Base-by-base conservation (phyloP, 2,329 filamentous ascomycete species). In the Xylaria sp. region DNA sequence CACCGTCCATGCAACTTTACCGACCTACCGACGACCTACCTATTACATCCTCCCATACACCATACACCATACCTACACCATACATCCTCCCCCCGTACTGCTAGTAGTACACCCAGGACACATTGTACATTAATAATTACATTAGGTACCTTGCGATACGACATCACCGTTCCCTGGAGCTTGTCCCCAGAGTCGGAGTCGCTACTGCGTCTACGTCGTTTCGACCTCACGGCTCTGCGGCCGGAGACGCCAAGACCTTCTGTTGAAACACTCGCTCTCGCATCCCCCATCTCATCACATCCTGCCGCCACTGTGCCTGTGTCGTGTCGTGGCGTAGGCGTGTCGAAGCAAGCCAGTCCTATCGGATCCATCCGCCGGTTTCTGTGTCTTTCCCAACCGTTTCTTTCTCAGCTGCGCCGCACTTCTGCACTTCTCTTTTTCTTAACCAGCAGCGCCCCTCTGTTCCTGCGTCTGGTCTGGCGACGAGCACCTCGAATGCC, bases 191-290 rank as follows among this genome's bases (percentile, higher is more conserved):
- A 37, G 28, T 28, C 28, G 39, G 12, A 32, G 51, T 25, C 66
- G 71, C 23, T 25, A 3, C 32, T 58, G 66, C 65, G 70, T 58
- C 73, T 54, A 62, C 65, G 70, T 63, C 72, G 76, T 77, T 76
- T 77, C 75, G 73, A 76, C 74, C 69, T 72, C 67, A 41, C 69
- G 74, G 68, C 65, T 70, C 70, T 71, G 63, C 52, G 70, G 70
- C 55, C 65, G 51, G 70, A 70, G 68, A 68, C 65, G 72, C 73
- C 73, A 74, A 76, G 74, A 28, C 64, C 54, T 41, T 61, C 55
- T 41, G 66, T 76, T 73, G 71, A 76, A 76, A 77, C 75, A 64
- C 70, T 63, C 23, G 23, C 46, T 62, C 65, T 62, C 48, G 61
- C 65, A 59, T 63, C 68, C 66, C 66, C 66, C 63, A 34, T 20